phyloP scores from a whole-genome alignment of 2,329 filamentous ascomycete species.

The Bipolaris gigantea region DNA sequence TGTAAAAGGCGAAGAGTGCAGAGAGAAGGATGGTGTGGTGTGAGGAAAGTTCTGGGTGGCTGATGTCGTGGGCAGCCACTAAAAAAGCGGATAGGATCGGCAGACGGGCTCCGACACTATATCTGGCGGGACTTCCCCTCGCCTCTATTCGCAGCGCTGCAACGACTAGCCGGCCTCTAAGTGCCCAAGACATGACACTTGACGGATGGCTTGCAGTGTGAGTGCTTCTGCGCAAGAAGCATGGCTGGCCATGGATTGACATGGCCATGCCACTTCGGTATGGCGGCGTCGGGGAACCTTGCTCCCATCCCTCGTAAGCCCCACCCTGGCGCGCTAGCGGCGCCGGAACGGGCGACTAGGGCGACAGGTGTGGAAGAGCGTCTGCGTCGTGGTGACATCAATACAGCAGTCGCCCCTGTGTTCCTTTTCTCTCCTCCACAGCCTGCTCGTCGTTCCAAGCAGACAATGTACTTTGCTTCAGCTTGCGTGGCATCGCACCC shows the following conservation, averaged over 20 bases:
- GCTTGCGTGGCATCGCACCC: not conserved
- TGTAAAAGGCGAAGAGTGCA: not conserved
- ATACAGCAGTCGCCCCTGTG: not conserved
- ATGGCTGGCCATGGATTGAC: not conserved
- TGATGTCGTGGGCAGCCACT: conserved; percentile 8
- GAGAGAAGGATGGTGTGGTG: conserved; percentile 7
- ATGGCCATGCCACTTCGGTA: conserved; percentile 2
- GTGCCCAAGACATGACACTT: not conserved
- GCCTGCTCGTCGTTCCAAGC: not conserved
- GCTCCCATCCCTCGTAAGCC: conserved; percentile 6
- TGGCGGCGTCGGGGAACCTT: conserved; percentile 15
- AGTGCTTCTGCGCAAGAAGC: too few relatives aligned
- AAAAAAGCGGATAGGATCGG: conserved; percentile 16
- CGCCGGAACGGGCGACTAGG: conserved; percentile 5
- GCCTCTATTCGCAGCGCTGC: not conserved
- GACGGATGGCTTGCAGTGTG: not conserved
- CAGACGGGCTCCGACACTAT: conserved; percentile 5
- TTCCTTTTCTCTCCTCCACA: not conserved
- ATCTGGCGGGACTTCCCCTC: conserved; percentile 8
- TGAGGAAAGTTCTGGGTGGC: conserved; percentile 11
- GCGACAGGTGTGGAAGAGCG: not conserved
- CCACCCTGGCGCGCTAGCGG: conserved; percentile 11
- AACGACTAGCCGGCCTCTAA: not conserved
- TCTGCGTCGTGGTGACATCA: conserved; percentile 2
- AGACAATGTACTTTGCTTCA: not conserved